Base-by-base conservation (phyloP, 2,329 filamentous ascomycete genomes). In the Fusarium pseudoanthophilum region DNA sequence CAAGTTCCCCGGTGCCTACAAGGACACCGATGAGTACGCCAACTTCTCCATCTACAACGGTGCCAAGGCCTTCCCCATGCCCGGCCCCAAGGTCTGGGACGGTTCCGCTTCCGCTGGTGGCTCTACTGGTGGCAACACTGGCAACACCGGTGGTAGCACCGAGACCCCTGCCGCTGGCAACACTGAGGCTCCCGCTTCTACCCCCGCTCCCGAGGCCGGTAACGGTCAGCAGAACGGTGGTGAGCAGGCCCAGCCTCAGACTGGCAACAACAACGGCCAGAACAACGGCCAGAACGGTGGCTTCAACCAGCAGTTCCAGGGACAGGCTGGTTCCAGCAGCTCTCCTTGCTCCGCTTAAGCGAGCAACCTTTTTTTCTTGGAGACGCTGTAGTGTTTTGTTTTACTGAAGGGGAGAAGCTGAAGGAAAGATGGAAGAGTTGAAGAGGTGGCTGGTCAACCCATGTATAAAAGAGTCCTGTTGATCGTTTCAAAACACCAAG, bases 21-120 rank as follows among this genome's bases (percentile, higher is more conserved):
- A 67, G 64, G 45, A 11, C 5, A 67, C 64, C 16, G 64, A 67
- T 9, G 51, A 34, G 4, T 67, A 67, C 39, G 64, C 62, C 45
- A 67, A 67, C 64, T 67, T 67, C 64, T 67, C 64, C 64, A 67
- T 67, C 52, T 67, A 67, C 62, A 18, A 15, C 39, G 64, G 64
- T 40, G 64, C 62, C 20, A 67, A 67, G 62, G 45, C 4, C 5
- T 67, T 67, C 64, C 64, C 64, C 52, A 60, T 67, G 52, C 64
- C 64, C 45, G 64, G 64, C 8, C 64, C 64, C 21, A 67, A 67
- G 62, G 62, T 67, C 34, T 67, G 64, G 64, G 2, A 13, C 21
- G 64, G 64, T 16, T 4, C n/a, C 14, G 16, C 64, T 28, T 36
- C 52, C 24, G 43, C 64, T 18, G 49, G 63, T 28, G 60, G 60